These are phyloP conservation scores for Hypoxylon sp. DNA, from an alignment of 2,329 filamentous ascomycete genomes.

Conservation along the genomic window DNA sequence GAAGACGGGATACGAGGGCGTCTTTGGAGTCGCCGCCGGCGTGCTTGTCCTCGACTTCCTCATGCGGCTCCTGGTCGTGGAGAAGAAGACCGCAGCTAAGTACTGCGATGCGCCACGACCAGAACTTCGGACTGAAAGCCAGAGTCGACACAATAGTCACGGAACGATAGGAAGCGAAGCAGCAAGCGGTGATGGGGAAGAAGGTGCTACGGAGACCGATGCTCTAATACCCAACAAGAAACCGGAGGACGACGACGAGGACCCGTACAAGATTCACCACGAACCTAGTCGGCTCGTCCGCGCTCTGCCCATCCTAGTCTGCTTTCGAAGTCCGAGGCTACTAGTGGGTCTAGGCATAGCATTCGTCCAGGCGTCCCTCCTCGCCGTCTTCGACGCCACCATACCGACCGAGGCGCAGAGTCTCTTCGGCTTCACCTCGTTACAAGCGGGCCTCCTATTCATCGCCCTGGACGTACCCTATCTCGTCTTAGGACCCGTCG, in stretches of 20 bases:
- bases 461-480: constrained; percentile 54
- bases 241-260: constrained; percentile 40
- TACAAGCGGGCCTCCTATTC: constrained; percentile 55
- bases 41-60: constrained; percentile 69
- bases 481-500: constrained; percentile 52
- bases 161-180: constrained; percentile 28
- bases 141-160: constrained; percentile 42
- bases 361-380: constrained; percentile 58
- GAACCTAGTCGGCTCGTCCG: constrained; percentile 56
- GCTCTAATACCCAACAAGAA: constrained; percentile 55
- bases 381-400: constrained; percentile 56
- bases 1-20: constrained; percentile 67
- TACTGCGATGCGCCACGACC: constrained; percentile 50
- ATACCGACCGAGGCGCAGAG: constrained; percentile 54
- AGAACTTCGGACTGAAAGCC: neutral
- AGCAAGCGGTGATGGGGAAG: constrained; percentile 37
- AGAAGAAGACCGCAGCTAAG: constrained; percentile 68
- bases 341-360: constrained; percentile 55
- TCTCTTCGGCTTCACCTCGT: constrained; percentile 54
- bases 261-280: constrained; percentile 58
- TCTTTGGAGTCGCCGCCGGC: constrained; percentile 68
- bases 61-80: constrained; percentile 71
- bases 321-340: constrained; percentile 56
- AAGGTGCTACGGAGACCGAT: constrained; percentile 53
- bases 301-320: constrained; percentile 61